These are phyloP conservation scores for Neoarthrinium moseri DNA, from an alignment of 2,329 filamentous ascomycete species.

Conservation along the genomic window DNA sequence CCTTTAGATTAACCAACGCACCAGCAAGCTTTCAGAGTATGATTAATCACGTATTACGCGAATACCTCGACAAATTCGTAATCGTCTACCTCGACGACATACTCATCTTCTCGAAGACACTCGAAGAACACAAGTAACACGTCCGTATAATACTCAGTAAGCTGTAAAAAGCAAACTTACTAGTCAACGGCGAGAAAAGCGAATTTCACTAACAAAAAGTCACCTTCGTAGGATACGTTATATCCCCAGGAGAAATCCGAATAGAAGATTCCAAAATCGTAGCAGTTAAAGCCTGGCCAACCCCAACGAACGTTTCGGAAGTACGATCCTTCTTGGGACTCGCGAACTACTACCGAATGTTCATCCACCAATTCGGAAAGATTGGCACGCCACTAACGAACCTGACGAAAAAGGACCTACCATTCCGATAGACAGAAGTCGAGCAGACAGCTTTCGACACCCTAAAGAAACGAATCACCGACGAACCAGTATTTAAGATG, in stretches of 20 bases:
- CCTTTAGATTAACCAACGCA: constrained; percentile 23
- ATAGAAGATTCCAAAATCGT: constrained; percentile 24
- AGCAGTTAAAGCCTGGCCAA: constrained; percentile 20
- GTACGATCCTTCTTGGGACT: constrained; percentile 28
- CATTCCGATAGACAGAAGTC: background rate
- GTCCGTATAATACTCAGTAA: constrained; percentile 17
- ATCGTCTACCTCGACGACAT: constrained; percentile 19
- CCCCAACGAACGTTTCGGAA: constrained; percentile 15
- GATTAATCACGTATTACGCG: constrained; percentile 10
- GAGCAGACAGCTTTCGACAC: background rate
- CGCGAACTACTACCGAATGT: constrained; percentile 29
- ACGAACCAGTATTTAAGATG: background rate
- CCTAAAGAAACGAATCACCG: background rate
- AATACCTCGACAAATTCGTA: constrained; percentile 8
- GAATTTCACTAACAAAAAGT: constrained; percentile 25
- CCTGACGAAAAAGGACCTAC: constrained; percentile 11
- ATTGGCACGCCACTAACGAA: constrained; percentile 15
- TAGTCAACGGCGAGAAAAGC: constrained; percentile 26
- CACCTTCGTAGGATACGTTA: constrained; percentile 29
- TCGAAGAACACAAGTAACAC: constrained; percentile 21
- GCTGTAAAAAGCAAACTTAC: background rate
- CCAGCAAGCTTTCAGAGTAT: constrained; percentile 11
- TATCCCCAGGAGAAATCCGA: constrained; percentile 19
- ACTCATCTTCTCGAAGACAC: constrained; percentile 22
- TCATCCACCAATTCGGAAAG: constrained; percentile 20